phyloP scores from a whole-genome alignment of 2,329 filamentous ascomycete species.

The Sporothrix pseudoabietina region DNA sequence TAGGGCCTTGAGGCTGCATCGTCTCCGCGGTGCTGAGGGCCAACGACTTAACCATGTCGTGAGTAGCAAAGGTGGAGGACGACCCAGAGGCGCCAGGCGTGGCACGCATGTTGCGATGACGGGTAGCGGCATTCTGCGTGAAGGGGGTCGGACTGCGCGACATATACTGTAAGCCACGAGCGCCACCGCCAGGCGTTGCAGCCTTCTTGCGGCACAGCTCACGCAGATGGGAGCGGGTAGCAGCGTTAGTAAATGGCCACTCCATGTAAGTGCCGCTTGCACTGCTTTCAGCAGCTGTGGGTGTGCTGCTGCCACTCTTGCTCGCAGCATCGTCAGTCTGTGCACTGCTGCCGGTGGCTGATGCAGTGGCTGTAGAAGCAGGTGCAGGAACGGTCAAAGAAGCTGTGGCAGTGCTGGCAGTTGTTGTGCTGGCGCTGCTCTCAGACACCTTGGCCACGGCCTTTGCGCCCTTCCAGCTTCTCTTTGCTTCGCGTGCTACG shows the following conservation, averaged over 20 bases:
- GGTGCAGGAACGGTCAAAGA: neutral
- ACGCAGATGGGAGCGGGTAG: constrained; percentile 63
- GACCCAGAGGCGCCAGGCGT: constrained; percentile 46
- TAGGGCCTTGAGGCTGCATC: constrained; percentile 64
- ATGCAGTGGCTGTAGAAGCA: neutral
- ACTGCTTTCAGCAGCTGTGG: constrained; percentile 49
- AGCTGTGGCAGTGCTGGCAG: neutral
- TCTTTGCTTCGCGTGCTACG: constrained; percentile 66
- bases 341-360: neutral
- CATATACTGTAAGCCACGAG: constrained; percentile 50
- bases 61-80: constrained; percentile 57
- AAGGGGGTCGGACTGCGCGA: constrained; percentile 60
- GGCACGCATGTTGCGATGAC: constrained; percentile 51
- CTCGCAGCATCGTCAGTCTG: constrained; percentile 36
- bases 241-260: constrained; percentile 66
- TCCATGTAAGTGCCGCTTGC: constrained; percentile 53
- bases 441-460: constrained; percentile 38
- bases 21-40: constrained; percentile 64
- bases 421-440: neutral
- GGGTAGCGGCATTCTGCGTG: constrained; percentile 49
- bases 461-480: constrained; percentile 66
- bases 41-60: constrained; percentile 66
- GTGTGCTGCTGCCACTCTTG: constrained; percentile 59
- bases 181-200: constrained; percentile 46
- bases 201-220: constrained; percentile 63